Base-by-base conservation (phyloP, 306 rosid genomes). In the Arachis stenosperma region DNA sequence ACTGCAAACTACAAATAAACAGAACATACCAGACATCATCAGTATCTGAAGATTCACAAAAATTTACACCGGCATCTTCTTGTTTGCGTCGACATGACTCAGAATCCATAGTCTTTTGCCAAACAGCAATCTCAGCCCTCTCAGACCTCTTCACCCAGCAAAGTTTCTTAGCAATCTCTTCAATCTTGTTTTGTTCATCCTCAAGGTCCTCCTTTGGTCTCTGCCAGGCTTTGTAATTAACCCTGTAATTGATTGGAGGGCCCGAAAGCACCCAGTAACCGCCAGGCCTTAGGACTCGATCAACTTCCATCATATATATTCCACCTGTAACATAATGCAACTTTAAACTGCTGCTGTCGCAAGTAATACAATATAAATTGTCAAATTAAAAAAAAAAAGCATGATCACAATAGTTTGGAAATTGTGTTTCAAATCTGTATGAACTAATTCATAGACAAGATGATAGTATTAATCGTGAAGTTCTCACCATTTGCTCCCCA, bases 111-210 rank as follows among this genome's bases (percentile, higher is more conserved):
- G 84, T 85, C 86, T 92, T 89, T 70, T 81, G 87, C 93, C 96
- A 92, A 78, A 92, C 78, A 47, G 97, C 93, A 57, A 83, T 89
- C 82, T 89, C 97, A 74, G 86, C 82, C 83, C 84, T 86, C 91
- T 92, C 93, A 5, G 78, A 89, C 82, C 81, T 89, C 82, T 89
- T 92, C 81, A 84, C 93, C 97, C 97, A 92, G 90, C 97, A 92
- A 78, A 92, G 97, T 75, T 81, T 86, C 81, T 82, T 82, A 33
- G 97, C 91, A 44, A 66, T 58, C 41, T 89, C 93, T 78, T 92
- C 97, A 72, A 89, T 89, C 76, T 89, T 86, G 65, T 87, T 83
- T 76, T 88, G 96, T 67, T 92, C 97, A 80, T 81, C 89, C 79
- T 88, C 54, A 62, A 92, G 97, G 0, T 92, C 97, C 75, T 87